These are phyloP conservation scores for Boletellus deceptivus DNA, from an alignment of 1,284 basidiomycete genomes.

Conservation along the genomic window DNA sequence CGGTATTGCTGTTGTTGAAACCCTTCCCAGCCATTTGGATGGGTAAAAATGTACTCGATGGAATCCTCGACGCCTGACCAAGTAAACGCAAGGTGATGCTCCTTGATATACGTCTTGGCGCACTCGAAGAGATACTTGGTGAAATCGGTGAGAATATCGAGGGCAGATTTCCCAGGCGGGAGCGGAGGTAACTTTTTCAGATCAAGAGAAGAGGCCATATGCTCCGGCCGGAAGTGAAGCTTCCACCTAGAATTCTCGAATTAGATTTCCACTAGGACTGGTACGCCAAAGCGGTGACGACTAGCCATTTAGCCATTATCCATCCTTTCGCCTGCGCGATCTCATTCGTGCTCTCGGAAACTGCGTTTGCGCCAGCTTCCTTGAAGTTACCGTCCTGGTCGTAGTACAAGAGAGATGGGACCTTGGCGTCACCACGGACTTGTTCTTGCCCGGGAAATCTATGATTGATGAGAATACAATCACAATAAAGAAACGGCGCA, in stretches of 20 bases:
- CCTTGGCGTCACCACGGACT: not conserved
- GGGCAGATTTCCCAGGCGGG: constrained; percentile 40
- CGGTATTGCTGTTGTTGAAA: too few species aligned
- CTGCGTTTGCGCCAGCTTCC: not conserved
- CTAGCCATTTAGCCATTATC: not conserved
- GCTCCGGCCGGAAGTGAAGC: constrained; percentile 25
- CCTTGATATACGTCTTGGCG: too few species aligned
- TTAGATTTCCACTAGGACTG: constrained; percentile 25
- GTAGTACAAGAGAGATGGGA: not conserved
- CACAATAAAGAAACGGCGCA: not conserved
- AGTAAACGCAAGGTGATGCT: constrained; percentile 18
- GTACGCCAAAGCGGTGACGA: too few species aligned
- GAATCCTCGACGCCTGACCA: constrained; percentile 27
- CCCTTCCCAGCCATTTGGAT: too few species aligned
- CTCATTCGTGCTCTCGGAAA: not conserved
- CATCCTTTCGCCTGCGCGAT: not conserved
- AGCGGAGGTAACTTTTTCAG: constrained; percentile 37
- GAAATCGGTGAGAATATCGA: constrained; percentile 36
- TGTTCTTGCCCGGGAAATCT: not conserved
- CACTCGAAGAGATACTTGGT: too few species aligned
- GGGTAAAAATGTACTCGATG: too few species aligned
- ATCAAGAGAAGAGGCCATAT: constrained; percentile 18
- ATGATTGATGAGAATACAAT: not conserved
- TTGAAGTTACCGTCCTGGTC: not conserved
- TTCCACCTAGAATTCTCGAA: too few species aligned